A percentile compares a stretch with the other conserved stretches of the same genome.
phyloP scores from a whole-genome alignment of 352 stramenopile species.

The Phytophthora lateralis region DNA sequence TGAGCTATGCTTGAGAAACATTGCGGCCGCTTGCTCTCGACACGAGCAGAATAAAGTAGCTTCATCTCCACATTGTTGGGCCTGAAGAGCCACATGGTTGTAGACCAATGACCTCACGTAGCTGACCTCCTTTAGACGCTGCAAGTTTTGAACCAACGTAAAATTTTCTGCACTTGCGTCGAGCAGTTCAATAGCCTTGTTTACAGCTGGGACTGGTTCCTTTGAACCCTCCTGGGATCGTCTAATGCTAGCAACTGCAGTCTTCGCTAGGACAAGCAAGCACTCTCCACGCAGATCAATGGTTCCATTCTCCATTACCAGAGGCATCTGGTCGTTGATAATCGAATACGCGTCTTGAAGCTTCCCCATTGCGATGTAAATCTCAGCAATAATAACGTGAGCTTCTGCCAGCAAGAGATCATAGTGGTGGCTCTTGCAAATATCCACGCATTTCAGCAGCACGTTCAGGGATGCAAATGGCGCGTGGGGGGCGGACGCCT shows the following conservation, averaged over 20 bases:
- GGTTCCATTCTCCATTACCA: slow-evolving; percentile 71
- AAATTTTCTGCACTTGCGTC: slow-evolving; percentile 39
- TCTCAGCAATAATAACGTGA: slow-evolving; percentile 66
- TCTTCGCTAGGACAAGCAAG: slow-evolving; percentile 64
- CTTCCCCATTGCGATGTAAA: slow-evolving; percentile 67
- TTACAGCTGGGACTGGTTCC: slow-evolving; percentile 4
- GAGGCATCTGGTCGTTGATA: slow-evolving; percentile 62
- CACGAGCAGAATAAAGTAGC: slow-evolving; percentile 11
- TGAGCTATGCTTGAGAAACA: slow-evolving; percentile 37
- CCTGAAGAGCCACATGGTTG: slow-evolving; percentile 40
- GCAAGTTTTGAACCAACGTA: slow-evolving; percentile 39
- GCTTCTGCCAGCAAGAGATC: slow-evolving; percentile 64
- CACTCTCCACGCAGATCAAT: slow-evolving; percentile 61
- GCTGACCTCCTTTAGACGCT: slow-evolving; percentile 42
- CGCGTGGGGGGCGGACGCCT: slow-evolving; percentile 42
- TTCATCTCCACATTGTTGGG: slow-evolving; percentile 15
- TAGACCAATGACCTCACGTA: slow-evolving; percentile 52
- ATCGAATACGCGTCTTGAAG: slow-evolving; percentile 48
- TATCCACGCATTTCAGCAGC: slow-evolving; percentile 47
- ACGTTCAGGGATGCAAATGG: slow-evolving; percentile 55
- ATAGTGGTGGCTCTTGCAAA: slow-evolving; percentile 58
- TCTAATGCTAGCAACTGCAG: slow-evolving; percentile 42
- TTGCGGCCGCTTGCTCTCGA: slow-evolving; percentile 31
- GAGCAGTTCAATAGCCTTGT: slow-evolving; percentile 35
- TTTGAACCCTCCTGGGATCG: slow-evolving; percentile 24